phyloP scores from a whole-genome alignment of 148 eudicot species.

The Hydrangea macrophylla region DNA sequence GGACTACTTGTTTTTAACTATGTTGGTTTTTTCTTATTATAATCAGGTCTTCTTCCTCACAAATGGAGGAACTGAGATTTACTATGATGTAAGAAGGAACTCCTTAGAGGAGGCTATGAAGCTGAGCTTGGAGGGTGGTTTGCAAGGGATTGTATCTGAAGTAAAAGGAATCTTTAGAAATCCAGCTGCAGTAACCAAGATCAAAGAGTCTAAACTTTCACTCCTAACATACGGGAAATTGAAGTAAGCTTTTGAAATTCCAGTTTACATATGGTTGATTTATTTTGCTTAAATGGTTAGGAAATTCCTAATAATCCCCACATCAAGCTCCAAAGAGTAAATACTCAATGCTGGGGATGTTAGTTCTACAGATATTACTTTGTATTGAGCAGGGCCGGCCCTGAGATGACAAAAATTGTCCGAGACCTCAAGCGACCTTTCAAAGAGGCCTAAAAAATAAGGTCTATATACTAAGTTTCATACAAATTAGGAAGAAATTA shows the following conservation, averaged over 20 bases:
- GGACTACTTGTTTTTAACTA: background rate
- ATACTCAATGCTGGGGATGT: background rate
- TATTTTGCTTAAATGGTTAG: background rate
- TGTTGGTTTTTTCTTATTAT: background rate
- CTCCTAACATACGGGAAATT: slow-evolving; percentile 74
- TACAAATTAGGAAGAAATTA: too few species aligned
- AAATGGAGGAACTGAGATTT: slow-evolving; percentile 63
- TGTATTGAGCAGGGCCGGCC: too few species aligned
- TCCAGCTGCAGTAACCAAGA: slow-evolving; percentile 58
- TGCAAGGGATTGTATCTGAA: slow-evolving; percentile 89
- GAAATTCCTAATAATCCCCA: background rate
- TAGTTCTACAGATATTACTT: background rate
- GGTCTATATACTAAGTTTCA: too few species aligned
- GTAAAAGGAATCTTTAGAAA: slow-evolving; percentile 70
- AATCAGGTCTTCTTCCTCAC: slow-evolving; percentile 71
- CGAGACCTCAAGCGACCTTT: too few species aligned
- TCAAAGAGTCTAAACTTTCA: slow-evolving; percentile 69
- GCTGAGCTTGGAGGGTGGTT: slow-evolving; percentile 66
- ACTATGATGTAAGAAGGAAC: slow-evolving; percentile 68
- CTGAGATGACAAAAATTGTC: too few species aligned
- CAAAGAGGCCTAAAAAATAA: too few species aligned
- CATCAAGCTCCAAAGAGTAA: too few species aligned
- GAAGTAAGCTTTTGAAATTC: slow-evolving; percentile 42
- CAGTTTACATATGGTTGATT: too few species aligned
- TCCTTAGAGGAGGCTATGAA: slow-evolving; percentile 75